Percentiles rank a stretch among this genome's conserved stretches.
phyloP scores from a whole-genome alignment of 768 basidiomycete species.

The Gyrodon lividus region DNA sequence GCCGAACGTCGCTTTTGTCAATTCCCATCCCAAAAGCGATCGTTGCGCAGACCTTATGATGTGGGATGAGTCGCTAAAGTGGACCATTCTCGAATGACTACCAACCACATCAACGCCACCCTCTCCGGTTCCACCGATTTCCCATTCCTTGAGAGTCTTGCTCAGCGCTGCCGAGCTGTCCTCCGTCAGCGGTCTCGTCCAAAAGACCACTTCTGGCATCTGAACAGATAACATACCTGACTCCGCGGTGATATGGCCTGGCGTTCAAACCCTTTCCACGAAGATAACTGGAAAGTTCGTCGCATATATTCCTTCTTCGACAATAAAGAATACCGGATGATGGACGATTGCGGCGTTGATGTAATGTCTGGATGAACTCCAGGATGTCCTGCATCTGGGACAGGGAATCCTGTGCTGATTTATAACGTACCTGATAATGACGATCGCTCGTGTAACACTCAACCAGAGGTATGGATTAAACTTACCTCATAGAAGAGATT shows the following conservation, averaged over 20 bases:
- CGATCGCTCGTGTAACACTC: not conserved
- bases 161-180: conserved; percentile 51
- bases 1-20: conserved; percentile 79
- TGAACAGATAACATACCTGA: conserved; percentile 40
- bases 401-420: conserved; percentile 47
- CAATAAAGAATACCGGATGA: conserved; percentile 81
- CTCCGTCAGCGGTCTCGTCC: not conserved
- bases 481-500: conserved; percentile 82
- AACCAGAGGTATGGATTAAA: not conserved
- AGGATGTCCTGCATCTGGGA: conserved; percentile 63
- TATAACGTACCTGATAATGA: conserved; percentile 56
- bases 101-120: conserved; percentile 65
- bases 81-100: not conserved
- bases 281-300: conserved; percentile 65
- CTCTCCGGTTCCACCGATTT: conserved; percentile 50
- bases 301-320: conserved; percentile 62
- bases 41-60: conserved; percentile 67
- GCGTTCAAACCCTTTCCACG: conserved; percentile 64
- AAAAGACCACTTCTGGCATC: not conserved
- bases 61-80: not conserved
- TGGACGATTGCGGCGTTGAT: conserved; percentile 54
- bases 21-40: conserved; percentile 88
- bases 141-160: conserved; percentile 55
- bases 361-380: conserved; percentile 63
- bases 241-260: conserved; percentile 72